Base-by-base conservation (phyloP, 352 stramenopile species). In the Globisporangium heterothallicum region DNA sequence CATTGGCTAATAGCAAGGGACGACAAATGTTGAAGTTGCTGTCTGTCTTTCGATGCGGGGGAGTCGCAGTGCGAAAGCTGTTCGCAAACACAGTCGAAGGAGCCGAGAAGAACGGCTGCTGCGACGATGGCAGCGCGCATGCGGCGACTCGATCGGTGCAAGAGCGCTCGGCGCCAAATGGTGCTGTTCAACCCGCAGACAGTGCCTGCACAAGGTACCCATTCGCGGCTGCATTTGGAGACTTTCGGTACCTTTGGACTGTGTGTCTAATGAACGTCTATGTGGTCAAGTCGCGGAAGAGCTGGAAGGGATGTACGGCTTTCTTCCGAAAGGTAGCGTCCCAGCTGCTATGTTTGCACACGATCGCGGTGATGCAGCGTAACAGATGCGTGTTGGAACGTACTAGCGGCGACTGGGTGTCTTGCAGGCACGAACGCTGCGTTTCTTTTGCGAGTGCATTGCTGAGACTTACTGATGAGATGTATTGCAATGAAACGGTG, bases 181-280 rank as follows among this genome's bases (percentile, higher is more conserved):
- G 49, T 66, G 45, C 69, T 88, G 32, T 85, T 78, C 46, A 88
- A 86, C 47, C 74, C 78, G 9, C 61, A 67, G 26, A 63, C 44
- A n/a, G 71, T 84, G 16, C 64, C 73, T 1, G 35, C 42, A 7
- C 63, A 86, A 71, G 70, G 78, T 84, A 16, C 1, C 35, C 18
- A n/a, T 18, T 5, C n/a, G 6, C 10, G 10, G 6, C 25, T 13
- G n/a, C 5, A 10, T 6, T n/a, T 8, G 24, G 4, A 6, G 8
- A 21, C 10, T 0, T 24, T 30, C 9, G 10, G 27, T 6, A 7
- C 5, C 16, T 14, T 16, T 19, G 35, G n/a, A 42, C 13, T 46
- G 34, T 53, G 22, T 47, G 6, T 3, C 5, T 27, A 45, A 27
- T 46, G 41, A 49, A 18, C 40, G 10, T 46, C 36, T 35, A 8